These are phyloP conservation scores for Ceriops tagal DNA, from an alignment of 345 rosid genomes.

Conservation along the genomic window DNA sequence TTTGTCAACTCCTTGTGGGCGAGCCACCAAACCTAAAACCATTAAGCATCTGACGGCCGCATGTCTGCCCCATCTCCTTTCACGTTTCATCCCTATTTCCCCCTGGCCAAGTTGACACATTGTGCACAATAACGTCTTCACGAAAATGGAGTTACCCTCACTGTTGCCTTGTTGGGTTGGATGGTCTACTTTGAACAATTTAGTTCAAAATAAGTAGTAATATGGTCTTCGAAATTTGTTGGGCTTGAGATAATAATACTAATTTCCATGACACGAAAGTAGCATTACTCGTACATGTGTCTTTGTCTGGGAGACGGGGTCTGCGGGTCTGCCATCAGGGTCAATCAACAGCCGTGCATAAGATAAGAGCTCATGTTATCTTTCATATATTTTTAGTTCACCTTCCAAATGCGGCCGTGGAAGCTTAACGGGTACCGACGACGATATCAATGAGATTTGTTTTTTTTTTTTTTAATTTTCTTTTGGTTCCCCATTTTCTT, in stretches of 20 bases:
- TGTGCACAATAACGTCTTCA: neutral
- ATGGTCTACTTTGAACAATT: constrained; percentile 22
- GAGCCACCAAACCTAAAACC: constrained; percentile 28
- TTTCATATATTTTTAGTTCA: too few relatives aligned
- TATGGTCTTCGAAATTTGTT: neutral
- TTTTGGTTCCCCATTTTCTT: too few relatives aligned
- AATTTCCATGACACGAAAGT: neutral
- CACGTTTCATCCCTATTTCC: neutral
- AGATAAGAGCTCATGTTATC: too few relatives aligned
- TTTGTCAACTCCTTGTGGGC: constrained; percentile 11
- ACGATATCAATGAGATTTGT: too few relatives aligned
- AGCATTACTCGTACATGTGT: too few relatives aligned
- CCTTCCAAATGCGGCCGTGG: too few relatives aligned
- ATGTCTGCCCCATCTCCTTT: neutral
- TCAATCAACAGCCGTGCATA: neutral
- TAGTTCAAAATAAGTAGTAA: constrained; percentile 11
- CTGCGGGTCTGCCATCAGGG: neutral
- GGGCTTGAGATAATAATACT: neutral
- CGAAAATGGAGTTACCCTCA: neutral
- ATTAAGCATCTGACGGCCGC: constrained; percentile 7
- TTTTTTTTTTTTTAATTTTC: too few relatives aligned
- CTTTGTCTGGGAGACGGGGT: too few relatives aligned
- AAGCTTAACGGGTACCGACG: too few relatives aligned
- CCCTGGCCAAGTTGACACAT: constrained; percentile 1
- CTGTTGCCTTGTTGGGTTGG: constrained; percentile 16